These are phyloP conservation scores for Lagenidium sp. DNA, from an alignment of 352 stramenopile species.

Conservation along the genomic window DNA sequence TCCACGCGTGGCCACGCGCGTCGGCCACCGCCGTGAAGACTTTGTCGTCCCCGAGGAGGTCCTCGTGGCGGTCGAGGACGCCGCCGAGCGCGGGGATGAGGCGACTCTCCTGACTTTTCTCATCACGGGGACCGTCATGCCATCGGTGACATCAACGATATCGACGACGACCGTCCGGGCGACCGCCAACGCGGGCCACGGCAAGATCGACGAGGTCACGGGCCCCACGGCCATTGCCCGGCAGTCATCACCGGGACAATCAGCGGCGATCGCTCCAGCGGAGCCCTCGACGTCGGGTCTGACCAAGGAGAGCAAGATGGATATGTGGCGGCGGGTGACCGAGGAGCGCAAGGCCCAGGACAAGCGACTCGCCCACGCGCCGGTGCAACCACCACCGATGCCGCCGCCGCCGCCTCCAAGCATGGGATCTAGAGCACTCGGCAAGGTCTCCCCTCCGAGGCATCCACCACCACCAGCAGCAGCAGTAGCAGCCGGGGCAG, in stretches of 20 bases:
- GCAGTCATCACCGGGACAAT: slow-evolving; percentile 1
- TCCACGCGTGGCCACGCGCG: slow-evolving; percentile 9
- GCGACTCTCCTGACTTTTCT: slow-evolving; percentile 12
- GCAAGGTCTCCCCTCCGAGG: too few species aligned
- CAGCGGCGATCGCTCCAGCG: not conserved
- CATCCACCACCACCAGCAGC: too few species aligned
- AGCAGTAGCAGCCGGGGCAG: too few species aligned
- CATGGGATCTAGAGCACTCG: too few species aligned
- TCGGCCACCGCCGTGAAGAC: slow-evolving; percentile 6
- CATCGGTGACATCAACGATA: not conserved
- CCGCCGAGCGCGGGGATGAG: slow-evolving; percentile 14
- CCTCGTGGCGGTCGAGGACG: slow-evolving; percentile 12
- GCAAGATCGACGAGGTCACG: slow-evolving; percentile 13
- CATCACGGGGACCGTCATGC: slow-evolving; percentile 5
- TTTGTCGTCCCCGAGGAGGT: slow-evolving; percentile 11
- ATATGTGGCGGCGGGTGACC: slow-evolving; percentile 58
- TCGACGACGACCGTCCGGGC: not conserved
- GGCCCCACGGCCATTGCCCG: not conserved
- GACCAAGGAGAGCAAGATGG: slow-evolving; percentile 43
- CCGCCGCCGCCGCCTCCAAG: not conserved
- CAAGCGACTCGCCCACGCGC: not conserved
- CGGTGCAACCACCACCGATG: not conserved
- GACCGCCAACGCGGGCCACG: not conserved
- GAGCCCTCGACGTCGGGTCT: slow-evolving; percentile 9
- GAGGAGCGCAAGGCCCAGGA: slow-evolving; percentile 27